phyloP scores from a whole-genome alignment of 192 early-diverging fungal species.

The Lunasporangiospora selenospora region DNA sequence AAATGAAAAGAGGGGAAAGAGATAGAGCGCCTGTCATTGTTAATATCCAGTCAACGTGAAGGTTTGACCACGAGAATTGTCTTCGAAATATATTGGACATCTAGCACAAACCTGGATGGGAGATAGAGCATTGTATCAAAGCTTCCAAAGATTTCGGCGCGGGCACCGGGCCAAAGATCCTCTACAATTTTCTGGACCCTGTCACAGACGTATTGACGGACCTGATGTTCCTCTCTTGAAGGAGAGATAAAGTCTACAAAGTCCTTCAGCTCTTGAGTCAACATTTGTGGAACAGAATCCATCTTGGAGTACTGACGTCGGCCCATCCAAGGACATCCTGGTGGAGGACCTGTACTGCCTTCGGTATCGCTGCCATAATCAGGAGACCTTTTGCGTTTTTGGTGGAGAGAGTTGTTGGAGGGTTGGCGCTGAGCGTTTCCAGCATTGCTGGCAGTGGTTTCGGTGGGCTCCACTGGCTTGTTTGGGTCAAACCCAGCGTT shows the following conservation, averaged over 20 bases:
- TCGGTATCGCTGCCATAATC: neutral
- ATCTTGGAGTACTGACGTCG: conserved; percentile 1
- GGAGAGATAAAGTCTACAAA: conserved; percentile 87
- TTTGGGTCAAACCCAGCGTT: too few species aligned
- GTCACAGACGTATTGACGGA: conserved; percentile 76
- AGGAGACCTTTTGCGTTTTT: too few species aligned
- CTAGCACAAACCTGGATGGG: conserved; percentile 87
- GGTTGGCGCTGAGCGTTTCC: too few species aligned
- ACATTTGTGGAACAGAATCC: conserved; percentile 4
- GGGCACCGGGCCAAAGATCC: conserved; percentile 47
- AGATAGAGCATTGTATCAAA: conserved; percentile 89
- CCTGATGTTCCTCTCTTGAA: conserved; percentile 75
- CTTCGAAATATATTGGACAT: too few species aligned
- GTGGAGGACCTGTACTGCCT: neutral
- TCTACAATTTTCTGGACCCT: conserved; percentile 63
- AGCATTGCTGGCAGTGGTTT: too few species aligned
- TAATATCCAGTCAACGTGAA: too few species aligned
- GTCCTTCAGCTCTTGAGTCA: conserved; percentile 72
- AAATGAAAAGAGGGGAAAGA: too few species aligned
- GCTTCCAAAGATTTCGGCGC: conserved; percentile 82
- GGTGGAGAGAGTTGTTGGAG: too few species aligned
- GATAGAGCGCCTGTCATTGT: too few species aligned
- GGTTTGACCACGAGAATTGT: too few species aligned
- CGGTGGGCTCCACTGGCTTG: too few species aligned
- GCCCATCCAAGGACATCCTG: conserved; percentile 36